Evolutionary conservation across 2,329 filamentous ascomycete species (phyloP), one percentile per base, ranked within the genome.

Genomic region (Phyllosticta citribraziliensis): DNA sequence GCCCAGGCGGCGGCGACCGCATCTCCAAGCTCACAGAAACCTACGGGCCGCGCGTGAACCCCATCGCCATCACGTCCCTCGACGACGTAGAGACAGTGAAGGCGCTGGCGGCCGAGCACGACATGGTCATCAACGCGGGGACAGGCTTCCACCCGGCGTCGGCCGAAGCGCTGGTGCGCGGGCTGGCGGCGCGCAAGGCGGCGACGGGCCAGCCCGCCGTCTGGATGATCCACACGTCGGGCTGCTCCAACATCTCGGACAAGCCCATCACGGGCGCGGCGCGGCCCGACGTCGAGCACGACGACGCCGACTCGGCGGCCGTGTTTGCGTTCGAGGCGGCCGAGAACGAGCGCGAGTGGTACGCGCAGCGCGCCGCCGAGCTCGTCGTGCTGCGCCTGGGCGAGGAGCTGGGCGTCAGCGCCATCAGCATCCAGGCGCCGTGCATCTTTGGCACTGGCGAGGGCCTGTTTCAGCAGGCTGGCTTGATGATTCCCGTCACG

Each of bases 381-480:
- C 35, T 66, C 10, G 60, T 33, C 3, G 62, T 65, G 19, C 50
- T 58, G 27, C 50, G 40, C 19, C 2, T 10, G 19, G 57, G 57
- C 10, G 11, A 52, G 4, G 50, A 35, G 57, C 14, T 58, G 4
- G 57, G 57, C 3, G 50, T 58, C 0, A 10, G 2, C 19, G 53
- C 57, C 25, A 20, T 58, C 35, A 40, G 22, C 22, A 11, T 22
- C 10, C 17, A 10, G 30, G 11, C 3, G 25, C 57, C 50, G 50
- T 53, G 57, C 22, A 64, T 67, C 27, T 68, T 65, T 33, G 66
- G 66, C 6, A 58, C 64, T 20, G 66, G 66, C 5, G 62, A 52
- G 12, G 66, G 65, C 1, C 56, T 65, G 19, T 67, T 66, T 60
- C 66, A 66, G 19, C 33, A 33, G 20, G 59, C 62, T 47, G 64